A percentile compares a stretch with the other conserved stretches of the same genome.
Conservation (phyloP, 352 stramenopile genomes). For the Globisporangium barbulae region DNA sequence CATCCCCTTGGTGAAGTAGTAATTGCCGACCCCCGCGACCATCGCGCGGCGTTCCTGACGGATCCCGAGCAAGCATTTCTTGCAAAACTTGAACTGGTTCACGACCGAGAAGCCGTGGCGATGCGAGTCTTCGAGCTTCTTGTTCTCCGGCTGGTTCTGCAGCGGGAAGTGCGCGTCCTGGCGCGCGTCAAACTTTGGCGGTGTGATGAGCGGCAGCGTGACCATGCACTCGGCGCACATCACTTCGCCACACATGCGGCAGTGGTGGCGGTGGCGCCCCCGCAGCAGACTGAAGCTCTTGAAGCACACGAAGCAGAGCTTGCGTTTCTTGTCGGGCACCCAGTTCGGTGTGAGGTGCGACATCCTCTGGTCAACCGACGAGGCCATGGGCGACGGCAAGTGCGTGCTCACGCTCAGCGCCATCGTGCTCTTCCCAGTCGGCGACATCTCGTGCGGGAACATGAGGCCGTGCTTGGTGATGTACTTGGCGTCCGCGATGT, state of each 20-base stretch:
- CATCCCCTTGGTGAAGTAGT: conserved; percentile 46
- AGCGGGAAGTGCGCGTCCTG: conserved; percentile 22
- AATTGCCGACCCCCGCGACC: conserved; percentile 39
- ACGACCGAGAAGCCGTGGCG: conserved; percentile 53
- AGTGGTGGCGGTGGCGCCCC: conserved; percentile 58
- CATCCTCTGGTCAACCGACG: too few species aligned
- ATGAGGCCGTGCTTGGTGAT: conserved; percentile 77
- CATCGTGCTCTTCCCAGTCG: conserved; percentile 1
- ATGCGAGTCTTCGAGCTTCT: conserved; percentile 35
- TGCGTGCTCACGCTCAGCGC: conserved; percentile 34
- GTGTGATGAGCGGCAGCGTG: conserved; percentile 55
- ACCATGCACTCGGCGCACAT: conserved; percentile 70
- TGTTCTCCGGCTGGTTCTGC: conserved; percentile 36
- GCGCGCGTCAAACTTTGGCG: conserved; percentile 16
- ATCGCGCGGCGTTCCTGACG: conserved; percentile 61
- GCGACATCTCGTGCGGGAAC: conserved; percentile 37
- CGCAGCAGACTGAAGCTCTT: conserved; percentile 67
- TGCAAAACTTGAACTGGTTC: conserved; percentile 69
- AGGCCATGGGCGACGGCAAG: conserved; percentile 22
- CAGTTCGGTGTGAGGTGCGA: conserved; percentile 31
- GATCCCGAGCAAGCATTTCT: conserved; percentile 49
- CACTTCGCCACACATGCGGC: conserved; percentile 74
- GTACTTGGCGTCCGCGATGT: conserved; percentile 78
- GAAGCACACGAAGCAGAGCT: conserved; percentile 63
- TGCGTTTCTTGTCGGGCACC: conserved; percentile 58